These are phyloP conservation scores for Fusarium humuli DNA, from an alignment of 2,329 filamentous ascomycete species.

Conservation along the genomic window DNA sequence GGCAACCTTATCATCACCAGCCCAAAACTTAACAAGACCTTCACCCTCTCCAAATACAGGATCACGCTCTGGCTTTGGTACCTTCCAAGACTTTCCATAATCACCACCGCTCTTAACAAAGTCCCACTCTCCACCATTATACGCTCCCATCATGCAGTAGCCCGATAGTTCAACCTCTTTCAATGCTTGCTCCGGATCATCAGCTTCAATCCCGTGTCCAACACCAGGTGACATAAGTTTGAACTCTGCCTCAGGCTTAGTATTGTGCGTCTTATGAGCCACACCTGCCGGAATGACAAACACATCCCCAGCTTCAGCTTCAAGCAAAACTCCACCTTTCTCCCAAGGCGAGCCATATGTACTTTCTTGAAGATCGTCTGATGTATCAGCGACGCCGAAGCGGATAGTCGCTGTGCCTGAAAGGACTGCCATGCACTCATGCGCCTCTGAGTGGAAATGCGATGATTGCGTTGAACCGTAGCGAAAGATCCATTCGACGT, in stretches of 20 bases:
- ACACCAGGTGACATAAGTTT: slow-evolving; percentile 58
- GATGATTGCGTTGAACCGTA: slow-evolving; percentile 66
- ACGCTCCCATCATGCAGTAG: slow-evolving; percentile 61
- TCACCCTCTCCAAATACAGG: slow-evolving; percentile 30
- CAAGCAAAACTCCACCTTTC: slow-evolving; percentile 60
- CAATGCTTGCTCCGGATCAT: slow-evolving; percentile 53
- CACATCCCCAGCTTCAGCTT: slow-evolving; percentile 65
- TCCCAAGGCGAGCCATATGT: slow-evolving; percentile 57
- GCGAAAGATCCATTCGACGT: slow-evolving; percentile 66
- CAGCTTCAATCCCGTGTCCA: slow-evolving; percentile 52
- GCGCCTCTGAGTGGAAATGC: slow-evolving; percentile 67
- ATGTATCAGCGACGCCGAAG: slow-evolving; percentile 65
- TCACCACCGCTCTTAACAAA: slow-evolving; percentile 38
- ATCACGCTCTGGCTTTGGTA: slow-evolving; percentile 34
- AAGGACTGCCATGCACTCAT: slow-evolving; percentile 69
- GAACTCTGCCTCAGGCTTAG: slow-evolving; percentile 50
- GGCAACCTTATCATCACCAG: slow-evolving; percentile 7
- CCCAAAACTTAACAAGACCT: slow-evolving; percentile 29
- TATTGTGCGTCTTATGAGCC: slow-evolving; percentile 65
- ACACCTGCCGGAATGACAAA: slow-evolving; percentile 69
- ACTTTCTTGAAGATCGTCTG: slow-evolving; percentile 52
- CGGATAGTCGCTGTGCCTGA: slow-evolving; percentile 64
- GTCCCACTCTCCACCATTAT: slow-evolving; percentile 48
- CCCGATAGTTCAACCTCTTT: slow-evolving; percentile 50
- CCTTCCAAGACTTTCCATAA: slow-evolving; percentile 37